phyloP scores from a whole-genome alignment of 2,329 filamentous ascomycete species.

The Chlorencoelia australis region DNA sequence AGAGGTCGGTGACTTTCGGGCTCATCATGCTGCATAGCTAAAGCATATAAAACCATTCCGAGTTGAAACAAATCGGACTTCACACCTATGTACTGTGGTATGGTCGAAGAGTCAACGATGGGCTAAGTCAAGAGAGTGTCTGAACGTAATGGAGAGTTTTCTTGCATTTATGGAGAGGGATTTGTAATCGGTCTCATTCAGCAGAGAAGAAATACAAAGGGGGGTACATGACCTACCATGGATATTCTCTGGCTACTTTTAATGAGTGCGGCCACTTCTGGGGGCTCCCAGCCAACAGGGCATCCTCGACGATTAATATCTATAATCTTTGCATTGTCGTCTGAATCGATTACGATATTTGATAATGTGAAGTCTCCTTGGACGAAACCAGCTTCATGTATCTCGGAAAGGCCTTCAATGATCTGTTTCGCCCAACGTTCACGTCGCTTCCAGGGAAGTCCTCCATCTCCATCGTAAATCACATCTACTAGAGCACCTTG shows the following conservation, averaged over 20 bases:
- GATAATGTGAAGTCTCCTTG: slow-evolving; percentile 96
- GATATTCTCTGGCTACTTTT: slow-evolving; percentile 82
- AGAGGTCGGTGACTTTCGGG: slow-evolving; percentile 75
- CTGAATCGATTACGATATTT: slow-evolving; percentile 85
- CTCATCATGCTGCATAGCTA: slow-evolving; percentile 81
- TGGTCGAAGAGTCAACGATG: no score
- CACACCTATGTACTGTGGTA: slow-evolving; percentile 96
- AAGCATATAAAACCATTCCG: slow-evolving; percentile 88
- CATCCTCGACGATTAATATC: slow-evolving; percentile 98
- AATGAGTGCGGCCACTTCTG: slow-evolving; percentile 77
- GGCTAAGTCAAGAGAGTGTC: no score
- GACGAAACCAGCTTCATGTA: slow-evolving; percentile 92
- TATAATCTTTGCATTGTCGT: slow-evolving; percentile 88
- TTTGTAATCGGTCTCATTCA: no score
- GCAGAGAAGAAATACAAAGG: no score
- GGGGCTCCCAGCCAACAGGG: slow-evolving; percentile 94
- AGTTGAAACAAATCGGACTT: slow-evolving; percentile 95
- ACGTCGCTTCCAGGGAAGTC: slow-evolving; percentile 56
- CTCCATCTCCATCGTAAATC: slow-evolving; percentile 65
- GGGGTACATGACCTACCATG: no score
- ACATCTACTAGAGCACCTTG: slow-evolving; percentile 84
- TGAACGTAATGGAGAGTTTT: no score
- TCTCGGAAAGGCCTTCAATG: slow-evolving; percentile 76
- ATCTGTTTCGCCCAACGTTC: slow-evolving; percentile 90
- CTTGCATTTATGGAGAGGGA: no score